Evolutionary conservation across 1,284 basidiomycete genomes (phyloP).

Genomic region (Boletellus sp.): DNA sequence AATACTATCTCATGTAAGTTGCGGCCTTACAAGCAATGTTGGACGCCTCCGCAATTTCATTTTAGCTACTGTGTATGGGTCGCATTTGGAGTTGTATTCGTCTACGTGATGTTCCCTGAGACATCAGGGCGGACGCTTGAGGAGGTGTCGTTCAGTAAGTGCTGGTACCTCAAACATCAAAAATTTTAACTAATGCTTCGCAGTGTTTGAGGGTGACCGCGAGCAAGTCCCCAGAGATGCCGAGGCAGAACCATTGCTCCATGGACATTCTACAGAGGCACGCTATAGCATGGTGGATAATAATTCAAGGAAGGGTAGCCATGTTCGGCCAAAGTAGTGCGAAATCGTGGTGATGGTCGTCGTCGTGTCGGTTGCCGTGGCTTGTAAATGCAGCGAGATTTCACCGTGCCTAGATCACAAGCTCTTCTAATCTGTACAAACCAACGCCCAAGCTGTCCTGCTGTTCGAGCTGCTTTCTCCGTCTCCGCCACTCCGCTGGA

Average conservation of each 20-base stretch:
- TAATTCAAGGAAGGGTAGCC: not conserved
- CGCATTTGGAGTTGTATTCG: not conserved
- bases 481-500: constrained; percentile 53
- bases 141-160: not conserved
- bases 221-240: not conserved
- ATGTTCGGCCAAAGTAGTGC: not conserved
- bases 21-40: not conserved
- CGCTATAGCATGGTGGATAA: not conserved
- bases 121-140: not conserved
- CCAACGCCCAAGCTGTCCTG: constrained; percentile 54
- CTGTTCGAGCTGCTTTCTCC: constrained; percentile 50
- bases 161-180: not conserved
- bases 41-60: not conserved
- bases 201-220: not conserved
- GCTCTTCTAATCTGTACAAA: constrained; percentile 67
- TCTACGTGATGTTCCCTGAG: not conserved
- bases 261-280: not conserved
- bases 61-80: not conserved
- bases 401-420: constrained; percentile 44
- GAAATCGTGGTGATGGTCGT: not conserved
- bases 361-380: not conserved
- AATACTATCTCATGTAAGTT: constrained; percentile 6
- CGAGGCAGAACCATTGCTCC: not conserved
- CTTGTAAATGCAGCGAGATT: not conserved
- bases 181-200: not conserved